These are phyloP conservation scores for Juglanconis sp. DNA, from an alignment of 2,329 filamentous ascomycete species.

Conservation along the genomic window DNA sequence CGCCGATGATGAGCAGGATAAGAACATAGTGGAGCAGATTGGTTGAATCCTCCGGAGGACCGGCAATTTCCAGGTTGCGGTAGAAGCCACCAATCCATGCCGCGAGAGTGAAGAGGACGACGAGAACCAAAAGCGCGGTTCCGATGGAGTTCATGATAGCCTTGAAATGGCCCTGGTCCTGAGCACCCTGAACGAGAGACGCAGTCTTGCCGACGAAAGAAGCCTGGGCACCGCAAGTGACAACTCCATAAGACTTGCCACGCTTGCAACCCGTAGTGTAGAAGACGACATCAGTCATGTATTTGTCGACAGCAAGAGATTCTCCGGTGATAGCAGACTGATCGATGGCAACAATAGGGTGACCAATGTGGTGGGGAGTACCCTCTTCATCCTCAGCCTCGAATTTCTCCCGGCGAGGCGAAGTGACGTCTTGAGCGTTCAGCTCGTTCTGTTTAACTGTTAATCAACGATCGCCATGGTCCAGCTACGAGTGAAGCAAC, in stretches of 20 bases:
- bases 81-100: conserved; percentile 79
- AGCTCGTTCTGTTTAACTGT: conserved; percentile 42
- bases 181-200: conserved; percentile 68
- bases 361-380: conserved; percentile 58
- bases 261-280: conserved; percentile 82
- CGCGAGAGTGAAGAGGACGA: conserved; percentile 73
- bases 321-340: conserved; percentile 80
- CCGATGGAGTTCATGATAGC: conserved; percentile 81
- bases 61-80: conserved; percentile 63
- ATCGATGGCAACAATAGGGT: conserved; percentile 68
- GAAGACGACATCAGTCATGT: conserved; percentile 73
- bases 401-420: conserved; percentile 54
- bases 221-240: conserved; percentile 63
- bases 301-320: conserved; percentile 75
- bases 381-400: conserved; percentile 52
- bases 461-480: too few relatives aligned
- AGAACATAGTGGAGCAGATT: conserved; percentile 67
- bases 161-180: conserved; percentile 75
- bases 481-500: not conserved
- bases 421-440: conserved; percentile 63
- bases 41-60: conserved; percentile 53
- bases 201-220: conserved; percentile 78
- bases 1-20: conserved; percentile 73
- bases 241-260: conserved; percentile 70
- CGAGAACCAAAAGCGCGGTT: conserved; percentile 68